Evolutionary conservation across 345 rosid genomes (phyloP), one percentile per base, ranked within the genome.

Genomic region (Camelina neglecta): DNA sequence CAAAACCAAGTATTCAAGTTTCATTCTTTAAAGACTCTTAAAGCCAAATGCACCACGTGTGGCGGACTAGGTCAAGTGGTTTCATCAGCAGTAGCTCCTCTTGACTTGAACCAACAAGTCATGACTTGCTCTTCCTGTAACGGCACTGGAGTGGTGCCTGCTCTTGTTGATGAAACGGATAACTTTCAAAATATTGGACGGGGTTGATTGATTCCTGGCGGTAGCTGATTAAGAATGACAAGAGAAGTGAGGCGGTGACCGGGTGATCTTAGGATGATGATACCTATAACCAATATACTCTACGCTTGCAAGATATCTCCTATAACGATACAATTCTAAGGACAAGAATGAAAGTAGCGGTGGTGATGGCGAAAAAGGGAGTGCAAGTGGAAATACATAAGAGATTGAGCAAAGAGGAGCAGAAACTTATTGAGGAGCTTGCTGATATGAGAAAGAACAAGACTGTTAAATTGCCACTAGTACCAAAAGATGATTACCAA

Each of bases 31-130:
- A 44, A 13, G 16, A 44, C 49, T 44, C 49, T 44, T 44, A 13
- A 44, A 44, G 16, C 91, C 11, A 92, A 73, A 60, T 92, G 98
- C 68, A 86, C 80, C 57, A 87, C 96, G 2, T 92, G 98, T 45
- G 93, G 97, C 12, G 98, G 98, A 7, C 98, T 90, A 83, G 98
- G 98, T 38, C 98, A 92, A 73, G 97, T 94, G 38, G 82, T 94
- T 66, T 82, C 96, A 21, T 89, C 97, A 2, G 88, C 96, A 8
- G 84, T 96, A 76, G 92, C 95, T 49, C 97, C 98, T 1, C 73
- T 94, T 24, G 97, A 97, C 18, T 90, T 94, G 41, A 92, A 92
- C 83, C 97, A 94, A 83, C 98, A 92, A 81, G 98, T 94, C 45
- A 94, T 86, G 90, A 85, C 88, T 47, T 92, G 98, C 79, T 87